A percentile compares a stretch with the other conserved stretches of the same genome.
Conservation (phyloP, 768 basidiomycete species). For the Cubamyces lactineus region DNA sequence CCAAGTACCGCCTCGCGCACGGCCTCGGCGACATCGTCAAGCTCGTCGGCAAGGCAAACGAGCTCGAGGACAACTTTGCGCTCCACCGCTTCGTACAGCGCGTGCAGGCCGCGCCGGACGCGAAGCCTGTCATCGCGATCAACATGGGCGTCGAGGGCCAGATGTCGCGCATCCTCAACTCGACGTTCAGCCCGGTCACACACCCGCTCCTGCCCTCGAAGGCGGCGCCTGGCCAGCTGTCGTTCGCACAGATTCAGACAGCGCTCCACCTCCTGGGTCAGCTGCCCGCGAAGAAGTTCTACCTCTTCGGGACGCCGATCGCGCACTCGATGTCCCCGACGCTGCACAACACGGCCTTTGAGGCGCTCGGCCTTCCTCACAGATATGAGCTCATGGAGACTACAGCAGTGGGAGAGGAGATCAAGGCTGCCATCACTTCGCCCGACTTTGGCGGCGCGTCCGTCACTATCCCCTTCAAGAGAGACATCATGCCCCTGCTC, state of each 20-base stretch:
- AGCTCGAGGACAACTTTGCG: conserved; percentile 76
- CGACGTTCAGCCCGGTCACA: conserved; percentile 86
- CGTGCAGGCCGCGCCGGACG: conserved; percentile 42
- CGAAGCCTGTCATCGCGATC: conserved; percentile 90
- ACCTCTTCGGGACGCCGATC: conserved; percentile 90
- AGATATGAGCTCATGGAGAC: conserved; percentile 82
- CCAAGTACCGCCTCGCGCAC: conserved; percentile 69
- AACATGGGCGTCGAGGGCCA: conserved; percentile 93
- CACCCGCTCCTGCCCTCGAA: conserved; percentile 84
- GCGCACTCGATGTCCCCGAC: conserved; percentile 89
- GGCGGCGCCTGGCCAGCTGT: conserved; percentile 93
- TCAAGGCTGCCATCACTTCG: conserved; percentile 62
- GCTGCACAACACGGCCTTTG: conserved; percentile 89
- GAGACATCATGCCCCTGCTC: conserved; percentile 84
- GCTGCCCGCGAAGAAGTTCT: conserved; percentile 74
- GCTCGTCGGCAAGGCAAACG: conserved; percentile 83
- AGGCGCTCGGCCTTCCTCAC: conserved; percentile 82
- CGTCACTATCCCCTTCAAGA: conserved; percentile 95
- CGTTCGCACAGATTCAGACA: conserved; percentile 82
- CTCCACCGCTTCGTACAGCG: conserved; percentile 72
- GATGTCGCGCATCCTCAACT: conserved; percentile 86
- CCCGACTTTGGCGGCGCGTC: conserved; percentile 92
- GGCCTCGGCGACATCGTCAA: conserved; percentile 88
- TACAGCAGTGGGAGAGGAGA: conserved; percentile 59
- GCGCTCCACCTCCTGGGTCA: conserved; percentile 82